These are phyloP conservation scores for Hymenoscyphus fraxineus DNA, from an alignment of 2,329 filamentous ascomycete species.

Conservation along the genomic window DNA sequence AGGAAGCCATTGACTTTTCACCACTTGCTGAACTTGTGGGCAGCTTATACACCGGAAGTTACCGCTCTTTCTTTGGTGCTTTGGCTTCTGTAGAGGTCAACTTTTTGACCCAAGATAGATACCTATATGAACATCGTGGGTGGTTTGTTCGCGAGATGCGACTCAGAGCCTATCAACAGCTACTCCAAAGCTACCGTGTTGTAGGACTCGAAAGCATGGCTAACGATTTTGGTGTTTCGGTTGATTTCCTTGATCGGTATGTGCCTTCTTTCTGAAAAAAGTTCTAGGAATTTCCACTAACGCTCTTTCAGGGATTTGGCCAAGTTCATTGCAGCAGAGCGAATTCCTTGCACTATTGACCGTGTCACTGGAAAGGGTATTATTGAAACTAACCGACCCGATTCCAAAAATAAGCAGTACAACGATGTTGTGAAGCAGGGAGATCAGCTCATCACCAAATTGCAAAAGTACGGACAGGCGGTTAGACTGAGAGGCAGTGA, in stretches of 20 bases:
- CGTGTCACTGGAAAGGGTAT: slow-evolving; percentile 93
- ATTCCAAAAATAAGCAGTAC: slow-evolving; percentile 99
- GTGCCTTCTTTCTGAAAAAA: slow-evolving; percentile 32
- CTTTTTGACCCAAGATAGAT: slow-evolving; percentile 91
- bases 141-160: slow-evolving; percentile 99
- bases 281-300: slow-evolving; percentile 11
- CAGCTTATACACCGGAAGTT: slow-evolving; percentile 90
- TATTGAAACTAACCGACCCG: slow-evolving; percentile 95
- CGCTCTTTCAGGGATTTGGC: slow-evolving; percentile 69
- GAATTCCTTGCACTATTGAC: slow-evolving; percentile 96
- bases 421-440: slow-evolving; percentile 96
- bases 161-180: slow-evolving; percentile 90
- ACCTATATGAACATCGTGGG: slow-evolving; percentile 89
- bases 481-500: slow-evolving; percentile 93
- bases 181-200: slow-evolving; percentile 94
- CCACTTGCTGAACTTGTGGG: slow-evolving; percentile 83
- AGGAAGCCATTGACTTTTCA: slow-evolving; percentile 82
- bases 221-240: slow-evolving; percentile 90
- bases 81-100: slow-evolving; percentile 87
- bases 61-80: slow-evolving; percentile 88
- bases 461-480: slow-evolving; percentile 98
- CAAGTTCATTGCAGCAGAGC: slow-evolving; percentile 91
- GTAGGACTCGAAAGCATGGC: slow-evolving; percentile 98
- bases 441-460: slow-evolving; percentile 95
- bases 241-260: slow-evolving; percentile 93